Percentiles rank a stretch among this genome's conserved stretches.
Conservation (phyloP, 108 stramenopile species). For the Skeletonema marinoi region DNA sequence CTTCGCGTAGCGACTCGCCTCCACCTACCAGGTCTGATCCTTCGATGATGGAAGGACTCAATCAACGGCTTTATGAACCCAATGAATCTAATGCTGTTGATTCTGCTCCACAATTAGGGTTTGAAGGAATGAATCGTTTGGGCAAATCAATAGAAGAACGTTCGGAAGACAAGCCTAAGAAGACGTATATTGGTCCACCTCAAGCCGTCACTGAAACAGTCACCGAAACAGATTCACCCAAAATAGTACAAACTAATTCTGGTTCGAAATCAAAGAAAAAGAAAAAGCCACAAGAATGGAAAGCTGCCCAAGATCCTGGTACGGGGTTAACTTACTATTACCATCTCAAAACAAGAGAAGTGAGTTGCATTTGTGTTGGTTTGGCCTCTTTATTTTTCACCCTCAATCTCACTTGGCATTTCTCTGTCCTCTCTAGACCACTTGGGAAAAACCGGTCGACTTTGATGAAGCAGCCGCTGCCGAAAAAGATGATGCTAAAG, state of each 20-base stretch:
- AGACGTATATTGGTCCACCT: constrained; percentile 1
- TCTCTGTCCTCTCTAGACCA: constrained; percentile 16
- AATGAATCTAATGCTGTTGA: neutral
- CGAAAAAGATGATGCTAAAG: constrained; percentile 8
- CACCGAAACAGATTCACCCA: neutral
- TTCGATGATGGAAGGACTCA: constrained; percentile 24
- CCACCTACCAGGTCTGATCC: constrained; percentile 29
- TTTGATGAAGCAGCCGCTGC: constrained; percentile 3
- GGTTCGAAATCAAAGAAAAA: constrained; percentile 1
- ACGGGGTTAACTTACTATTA: constrained; percentile 78
- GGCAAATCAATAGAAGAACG: neutral
- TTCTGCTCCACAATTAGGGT: neutral
- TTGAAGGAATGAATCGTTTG: neutral
- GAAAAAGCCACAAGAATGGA: constrained; percentile 47
- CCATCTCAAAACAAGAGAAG: constrained; percentile 66
- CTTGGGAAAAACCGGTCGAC: constrained; percentile 39
- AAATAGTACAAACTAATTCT: neutral
- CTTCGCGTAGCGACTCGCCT: constrained; percentile 14
- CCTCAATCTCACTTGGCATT: neutral
- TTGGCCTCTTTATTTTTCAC: neutral
- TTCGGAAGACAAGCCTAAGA: constrained; percentile 1
- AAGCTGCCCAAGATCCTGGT: constrained; percentile 56
- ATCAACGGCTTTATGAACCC: constrained; percentile 5
- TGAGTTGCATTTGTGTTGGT: constrained; percentile 36
- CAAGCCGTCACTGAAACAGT: neutral